phyloP scores from a whole-genome alignment of 2,329 filamentous ascomycete species.

The Scleromitrula shiraiana region DNA sequence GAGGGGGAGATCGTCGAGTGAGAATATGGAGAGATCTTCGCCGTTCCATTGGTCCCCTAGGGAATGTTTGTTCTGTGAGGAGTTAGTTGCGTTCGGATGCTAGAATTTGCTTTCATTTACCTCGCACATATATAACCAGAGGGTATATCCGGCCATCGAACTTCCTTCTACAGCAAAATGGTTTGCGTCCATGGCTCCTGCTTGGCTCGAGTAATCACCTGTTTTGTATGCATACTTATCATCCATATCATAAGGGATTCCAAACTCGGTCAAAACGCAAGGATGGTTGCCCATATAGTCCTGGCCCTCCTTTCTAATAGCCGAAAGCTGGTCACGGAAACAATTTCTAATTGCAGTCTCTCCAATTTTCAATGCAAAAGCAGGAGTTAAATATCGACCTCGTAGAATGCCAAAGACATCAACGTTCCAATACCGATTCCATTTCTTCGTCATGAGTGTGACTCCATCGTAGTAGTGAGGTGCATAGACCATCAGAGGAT shows the following conservation, averaged over 20 bases:
- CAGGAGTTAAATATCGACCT: slow-evolving; percentile 79
- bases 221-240: slow-evolving; percentile 92
- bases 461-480: slow-evolving; percentile 97
- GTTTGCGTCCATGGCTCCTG: slow-evolving; percentile 89
- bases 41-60: slow-evolving; percentile 96
- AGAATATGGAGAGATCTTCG: slow-evolving; percentile 89
- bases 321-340: slow-evolving; percentile 77
- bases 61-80: slow-evolving; percentile 66
- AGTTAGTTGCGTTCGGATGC: slow-evolving; percentile 14
- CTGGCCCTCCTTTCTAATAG: slow-evolving; percentile 77
- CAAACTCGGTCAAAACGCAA: slow-evolving; percentile 87
- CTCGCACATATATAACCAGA: slow-evolving; percentile 78
- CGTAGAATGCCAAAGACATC: slow-evolving; percentile 89
- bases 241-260: slow-evolving; percentile 98
- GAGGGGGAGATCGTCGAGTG: slow-evolving; percentile 65
- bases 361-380: slow-evolving; percentile 86
- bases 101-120: slow-evolving; percentile 38
- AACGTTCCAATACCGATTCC: slow-evolving; percentile 96
- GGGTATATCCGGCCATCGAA: slow-evolving; percentile 71
- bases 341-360: slow-evolving; percentile 93
- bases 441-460: slow-evolving; percentile 95
- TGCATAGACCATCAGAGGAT: slow-evolving; percentile 82
- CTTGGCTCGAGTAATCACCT: slow-evolving; percentile 89
- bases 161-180: slow-evolving; percentile 87
- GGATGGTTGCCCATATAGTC: slow-evolving; percentile 84